Evolutionary conservation across 345 rosid species (phyloP), one percentile per base, ranked within the genome.

Genomic region (Salix brachista): DNA sequence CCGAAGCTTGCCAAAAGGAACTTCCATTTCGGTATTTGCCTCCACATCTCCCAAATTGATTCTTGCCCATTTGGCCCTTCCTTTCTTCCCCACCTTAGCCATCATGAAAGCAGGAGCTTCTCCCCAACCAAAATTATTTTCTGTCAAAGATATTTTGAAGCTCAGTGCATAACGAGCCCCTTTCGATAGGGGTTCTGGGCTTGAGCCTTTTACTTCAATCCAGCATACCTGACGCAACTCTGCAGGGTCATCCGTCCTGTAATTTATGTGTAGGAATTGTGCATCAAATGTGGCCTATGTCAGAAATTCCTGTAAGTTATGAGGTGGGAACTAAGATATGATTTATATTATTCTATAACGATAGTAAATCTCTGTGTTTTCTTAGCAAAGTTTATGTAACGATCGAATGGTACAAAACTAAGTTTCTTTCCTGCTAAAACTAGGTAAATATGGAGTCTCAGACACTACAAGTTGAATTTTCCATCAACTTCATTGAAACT

Each of bases 31-130:
- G 8, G 42, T 0, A 25, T 14, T 30, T 4, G 2, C 13, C 6
- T 0, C 11, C 11, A 34, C 0, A 1, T 32, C 46, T 9, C 71
- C n/a, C 14, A 83, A 71, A 69, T 67, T 74, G 5, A 86, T 72
- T 65, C 41, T 79, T 32, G 50, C 81, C 87, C 86, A 80, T 0
- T 2, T 76, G 34, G 80, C 83, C 69, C 19, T 85, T 5, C 90
- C 92, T 6, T 50, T 80, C 80, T 75, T 84, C 44, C 94, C 94
- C 0, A 89, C 36, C 80, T 88, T 90, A n/a, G 89, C 90, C 87
- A 90, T 83, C 79, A 92, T 34, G 50, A 46, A 87, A 78, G 89
- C 84, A 0, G 91, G 87, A 56, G 74, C 68, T 1, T 71, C 67
- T 4, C 17, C 67, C 95, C 93, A 90, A 7, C 93, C 97, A 42